Percentiles rank a stretch among this genome's conserved stretches.
These are phyloP conservation scores for Artemisia tridentata DNA, from an alignment of 129 eudicot genomes.

Conservation along the genomic window DNA sequence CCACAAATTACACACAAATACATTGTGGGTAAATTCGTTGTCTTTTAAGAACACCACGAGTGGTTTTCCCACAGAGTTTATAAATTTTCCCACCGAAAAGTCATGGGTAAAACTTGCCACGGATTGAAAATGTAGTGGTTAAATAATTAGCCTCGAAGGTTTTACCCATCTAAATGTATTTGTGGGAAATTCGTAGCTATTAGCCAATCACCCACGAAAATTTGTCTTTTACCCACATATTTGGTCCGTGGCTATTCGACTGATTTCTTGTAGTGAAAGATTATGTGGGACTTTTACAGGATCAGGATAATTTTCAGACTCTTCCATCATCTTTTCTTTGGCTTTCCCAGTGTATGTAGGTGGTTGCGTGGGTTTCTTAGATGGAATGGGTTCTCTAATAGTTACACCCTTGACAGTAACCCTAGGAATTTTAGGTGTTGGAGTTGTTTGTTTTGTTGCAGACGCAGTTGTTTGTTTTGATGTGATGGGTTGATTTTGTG, in stretches of 20 bases:
- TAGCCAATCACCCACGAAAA: background rate
- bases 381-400: no score
- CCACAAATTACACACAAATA: background rate
- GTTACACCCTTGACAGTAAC: no score
- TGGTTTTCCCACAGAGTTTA: background rate
- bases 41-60: background rate
- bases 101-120: background rate
- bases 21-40: background rate
- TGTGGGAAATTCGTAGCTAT: background rate
- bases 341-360: no score
- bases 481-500: no score
- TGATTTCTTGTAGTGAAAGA: background rate
- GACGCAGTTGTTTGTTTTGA: no score
- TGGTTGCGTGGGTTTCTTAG: no score
- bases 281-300: no score
- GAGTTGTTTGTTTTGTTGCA: no score
- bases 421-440: no score
- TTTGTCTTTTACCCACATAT: background rate
- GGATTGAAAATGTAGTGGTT: background rate
- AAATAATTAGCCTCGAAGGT: background rate
- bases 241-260: background rate
- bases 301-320: no score
- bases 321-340: no score
- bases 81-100: background rate
- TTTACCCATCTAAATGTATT: background rate